Base-by-base conservation (phyloP, 331 rosid species). In the Ulmus americana region DNA sequence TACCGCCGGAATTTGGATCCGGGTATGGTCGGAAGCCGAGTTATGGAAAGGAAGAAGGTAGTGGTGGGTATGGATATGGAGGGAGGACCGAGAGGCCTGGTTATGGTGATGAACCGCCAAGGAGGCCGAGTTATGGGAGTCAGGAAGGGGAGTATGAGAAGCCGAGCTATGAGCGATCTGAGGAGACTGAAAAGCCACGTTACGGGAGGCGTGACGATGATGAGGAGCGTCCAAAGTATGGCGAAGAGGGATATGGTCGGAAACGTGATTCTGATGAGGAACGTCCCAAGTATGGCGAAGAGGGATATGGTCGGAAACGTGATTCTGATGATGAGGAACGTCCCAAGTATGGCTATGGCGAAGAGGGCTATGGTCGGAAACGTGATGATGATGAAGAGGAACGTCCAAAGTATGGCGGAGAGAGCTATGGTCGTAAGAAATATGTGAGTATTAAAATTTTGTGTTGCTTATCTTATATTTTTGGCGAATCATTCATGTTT, bases 361-460 rank as follows among this genome's bases (percentile, higher is more conserved):
- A 46, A 8, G 50, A 46, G 10, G 50, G 50, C 50, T 46, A 10
- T 46, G 50, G 13, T n/a, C 12, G 13, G 3, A n/a, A 46, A 6
- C 10, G n/a, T 9, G n/a, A 46, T 3, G 13, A 46, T n/a, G 5
- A 8, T 46, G 13, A 5, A 4, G 10, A 46, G 48, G 39, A 71
- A 0, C 68, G 67, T 15, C 70, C 64, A 14, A 59, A 52, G 10
- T 63, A 52, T 45, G 76, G 74, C 6, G 87, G 74, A 41, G 86
- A 82, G 58, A 75, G 86, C 65, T 76, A 82, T 68, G 85, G 82
- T 16, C 95, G 91, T 48, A 87, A 94, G 84, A 85, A 94, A 90
- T 69, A 82, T 63, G 97, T 88, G 71, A 92, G 96, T 67, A 66
- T 18, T 77, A 46, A 22, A n/a, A 16, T 70, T 55, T 59, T 77